A percentile compares a stretch with the other conserved stretches of the same genome.
Evolutionary conservation across 495 filamentous ascomycete species (phyloP).

Genomic region (Penicillium fimorum): DNA sequence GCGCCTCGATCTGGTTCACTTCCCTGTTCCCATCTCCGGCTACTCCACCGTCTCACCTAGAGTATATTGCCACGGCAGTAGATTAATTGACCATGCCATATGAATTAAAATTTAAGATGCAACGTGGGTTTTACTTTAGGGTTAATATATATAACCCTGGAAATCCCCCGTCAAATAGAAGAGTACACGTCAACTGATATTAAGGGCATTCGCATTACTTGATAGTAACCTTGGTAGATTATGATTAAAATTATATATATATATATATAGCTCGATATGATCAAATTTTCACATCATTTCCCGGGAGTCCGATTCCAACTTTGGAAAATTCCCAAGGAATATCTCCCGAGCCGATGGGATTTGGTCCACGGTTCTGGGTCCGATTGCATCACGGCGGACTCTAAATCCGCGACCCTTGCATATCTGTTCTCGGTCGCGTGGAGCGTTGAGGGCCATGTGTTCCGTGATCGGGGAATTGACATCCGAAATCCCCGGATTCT

Average conservation of each 20-base stretch:
- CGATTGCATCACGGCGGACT: conserved; percentile 4
- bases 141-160: conserved; percentile 1
- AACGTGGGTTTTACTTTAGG: not conserved
- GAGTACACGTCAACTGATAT: not conserved
- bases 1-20: conserved; percentile 26
- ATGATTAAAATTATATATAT: conserved; percentile 2
- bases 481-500: not conserved
- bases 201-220: not conserved
- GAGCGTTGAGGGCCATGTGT: not conserved
- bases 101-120: not conserved
- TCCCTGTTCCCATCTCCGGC: conserved; percentile 18
- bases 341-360: not conserved
- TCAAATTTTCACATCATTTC: not conserved
- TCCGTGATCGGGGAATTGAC: not conserved
- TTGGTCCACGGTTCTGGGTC: not conserved
- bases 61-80: conserved; percentile 22
- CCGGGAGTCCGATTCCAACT: not conserved
- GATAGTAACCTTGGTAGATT: not conserved
- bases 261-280: not conserved
- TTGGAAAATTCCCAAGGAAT: not conserved
- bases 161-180: not conserved
- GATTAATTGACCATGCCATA: conserved; percentile 4
- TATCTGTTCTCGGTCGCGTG: conserved; percentile 8
- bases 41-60: conserved; percentile 23
- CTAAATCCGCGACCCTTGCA: conserved; percentile 10